Evolutionary conservation across 805 yeast species (phyloP).

Genomic region (Scheffersomyces lignosus): DNA sequence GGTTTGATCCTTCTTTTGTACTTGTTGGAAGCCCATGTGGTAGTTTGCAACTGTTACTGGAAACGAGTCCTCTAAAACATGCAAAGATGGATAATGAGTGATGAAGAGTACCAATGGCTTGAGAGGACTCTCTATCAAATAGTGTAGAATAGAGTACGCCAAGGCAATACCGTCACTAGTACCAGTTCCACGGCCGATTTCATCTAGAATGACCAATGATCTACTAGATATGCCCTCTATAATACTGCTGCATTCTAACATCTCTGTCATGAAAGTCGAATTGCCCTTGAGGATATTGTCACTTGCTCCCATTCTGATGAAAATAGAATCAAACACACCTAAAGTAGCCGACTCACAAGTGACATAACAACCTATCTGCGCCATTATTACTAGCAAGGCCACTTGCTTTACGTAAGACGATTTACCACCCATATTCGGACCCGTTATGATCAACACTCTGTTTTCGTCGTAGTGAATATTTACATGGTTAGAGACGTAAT

Average conservation of each 20-base stretch:
- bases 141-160: slow-evolving; percentile 69
- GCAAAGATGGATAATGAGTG: slow-evolving; percentile 77
- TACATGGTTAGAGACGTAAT: slow-evolving; percentile 69
- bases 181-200: slow-evolving; percentile 80
- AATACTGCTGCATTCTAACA: slow-evolving; percentile 64
- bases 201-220: slow-evolving; percentile 69
- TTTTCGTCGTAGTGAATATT: slow-evolving; percentile 45
- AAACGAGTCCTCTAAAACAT: slow-evolving; percentile 46
- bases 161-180: slow-evolving; percentile 76
- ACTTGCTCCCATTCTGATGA: slow-evolving; percentile 82
- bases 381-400: slow-evolving; percentile 68
- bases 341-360: slow-evolving; percentile 64
- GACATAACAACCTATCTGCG: slow-evolving; percentile 74
- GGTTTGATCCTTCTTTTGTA: slow-evolving; percentile 26
- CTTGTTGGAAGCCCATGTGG: slow-evolving; percentile 67
- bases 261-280: slow-evolving; percentile 82
- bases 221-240: slow-evolving; percentile 50
- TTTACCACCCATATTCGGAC: slow-evolving; percentile 90
- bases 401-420: slow-evolving; percentile 74
- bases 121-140: slow-evolving; percentile 41
- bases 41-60: slow-evolving; percentile 50
- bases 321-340: slow-evolving; percentile 74
- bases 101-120: slow-evolving; percentile 69
- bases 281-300: slow-evolving; percentile 75
- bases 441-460: slow-evolving; percentile 67